Conservation (phyloP, 140 eudicot genomes). For the Bidens hawaiensis region DNA sequence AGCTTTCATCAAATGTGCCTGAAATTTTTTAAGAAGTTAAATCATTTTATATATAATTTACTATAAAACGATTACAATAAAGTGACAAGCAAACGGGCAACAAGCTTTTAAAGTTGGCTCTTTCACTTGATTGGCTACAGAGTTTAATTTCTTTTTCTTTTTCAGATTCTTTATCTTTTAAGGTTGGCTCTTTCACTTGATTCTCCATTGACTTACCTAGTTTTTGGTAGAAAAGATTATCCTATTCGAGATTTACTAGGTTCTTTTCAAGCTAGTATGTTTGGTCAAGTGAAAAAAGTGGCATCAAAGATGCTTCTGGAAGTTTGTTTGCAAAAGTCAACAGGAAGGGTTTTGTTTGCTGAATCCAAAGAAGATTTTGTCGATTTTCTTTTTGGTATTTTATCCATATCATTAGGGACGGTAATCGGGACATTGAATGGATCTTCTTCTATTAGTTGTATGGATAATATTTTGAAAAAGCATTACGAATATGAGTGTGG, state of each 20-base stretch:
- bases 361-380: conserved; percentile 2
- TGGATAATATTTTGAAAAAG: background rate
- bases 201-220: background rate
- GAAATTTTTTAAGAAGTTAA: too few relatives aligned
- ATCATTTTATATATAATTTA: too few relatives aligned
- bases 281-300: background rate
- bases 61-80: too few relatives aligned
- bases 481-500: background rate
- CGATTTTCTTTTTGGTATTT: background rate
- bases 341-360: background rate
- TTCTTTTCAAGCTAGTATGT: background rate
- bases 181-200: background rate
- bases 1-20: too few relatives aligned
- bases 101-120: too few relatives aligned
- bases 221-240: background rate
- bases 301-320: background rate
- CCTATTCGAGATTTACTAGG: background rate
- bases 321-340: background rate
- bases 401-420: background rate
- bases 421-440: conserved; percentile 1
- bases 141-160: background rate
- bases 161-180: background rate
- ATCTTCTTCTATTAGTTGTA: background rate
- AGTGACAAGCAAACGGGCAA: too few relatives aligned
- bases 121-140: too few relatives aligned